phyloP scores from a whole-genome alignment of 768 basidiomycete genomes.

The Lepiota subincarnata region DNA sequence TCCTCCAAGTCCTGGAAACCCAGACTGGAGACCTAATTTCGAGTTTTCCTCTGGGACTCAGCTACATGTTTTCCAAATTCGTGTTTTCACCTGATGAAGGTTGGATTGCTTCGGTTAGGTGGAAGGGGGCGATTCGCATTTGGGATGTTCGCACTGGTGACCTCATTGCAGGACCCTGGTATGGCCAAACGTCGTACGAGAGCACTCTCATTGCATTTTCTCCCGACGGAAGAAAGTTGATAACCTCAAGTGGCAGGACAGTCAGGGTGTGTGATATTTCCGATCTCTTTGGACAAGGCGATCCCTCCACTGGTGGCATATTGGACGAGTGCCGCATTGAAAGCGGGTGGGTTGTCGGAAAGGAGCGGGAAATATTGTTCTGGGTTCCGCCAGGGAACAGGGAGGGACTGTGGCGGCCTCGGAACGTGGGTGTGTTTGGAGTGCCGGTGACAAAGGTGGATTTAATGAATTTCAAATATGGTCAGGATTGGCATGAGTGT shows the following conservation, averaged over 20 bases:
- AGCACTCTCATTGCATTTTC: background rate
- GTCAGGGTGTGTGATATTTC: too few species aligned
- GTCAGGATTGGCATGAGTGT: constrained; percentile 8
- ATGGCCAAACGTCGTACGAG: too few species aligned
- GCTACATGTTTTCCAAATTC: too few species aligned
- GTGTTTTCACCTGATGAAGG: too few species aligned
- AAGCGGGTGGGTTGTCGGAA: constrained; percentile 13
- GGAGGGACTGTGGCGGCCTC: constrained; percentile 19
- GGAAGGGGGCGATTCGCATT: too few species aligned
- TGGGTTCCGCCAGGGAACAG: constrained; percentile 21
- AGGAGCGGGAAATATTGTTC: constrained; percentile 14
- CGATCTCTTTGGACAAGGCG: too few species aligned
- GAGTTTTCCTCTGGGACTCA: too few species aligned
- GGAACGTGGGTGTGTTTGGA: constrained; percentile 19
- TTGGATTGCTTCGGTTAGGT: too few species aligned
- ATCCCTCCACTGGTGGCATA: background rate
- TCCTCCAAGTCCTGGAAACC: too few species aligned
- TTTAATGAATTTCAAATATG: constrained; percentile 10
- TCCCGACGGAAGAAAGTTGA: background rate
- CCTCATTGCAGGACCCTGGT: too few species aligned
- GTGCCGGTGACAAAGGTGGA: constrained; percentile 16
- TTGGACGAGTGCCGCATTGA: constrained; percentile 9
- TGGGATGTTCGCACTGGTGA: too few species aligned
- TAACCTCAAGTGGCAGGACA: background rate
- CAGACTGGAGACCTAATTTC: too few species aligned